Conservation (phyloP, 208 protist species). For the Acanthamoeba royreba region DNA sequence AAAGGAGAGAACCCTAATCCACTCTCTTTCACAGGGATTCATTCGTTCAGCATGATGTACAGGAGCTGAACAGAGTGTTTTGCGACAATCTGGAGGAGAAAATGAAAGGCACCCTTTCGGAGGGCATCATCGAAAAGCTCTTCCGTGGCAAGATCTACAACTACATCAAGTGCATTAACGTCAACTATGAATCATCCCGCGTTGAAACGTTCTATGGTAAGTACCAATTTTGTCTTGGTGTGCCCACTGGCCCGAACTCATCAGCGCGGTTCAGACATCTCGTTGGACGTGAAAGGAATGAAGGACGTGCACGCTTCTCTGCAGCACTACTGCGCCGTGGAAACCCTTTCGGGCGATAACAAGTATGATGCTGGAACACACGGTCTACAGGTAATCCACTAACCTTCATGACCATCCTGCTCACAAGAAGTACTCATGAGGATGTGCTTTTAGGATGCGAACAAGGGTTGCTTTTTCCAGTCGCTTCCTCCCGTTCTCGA, state of each 20-base stretch:
- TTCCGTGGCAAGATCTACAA: constrained; percentile 80
- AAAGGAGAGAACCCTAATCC: background rate
- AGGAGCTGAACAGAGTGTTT: constrained; percentile 88
- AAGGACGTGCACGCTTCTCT: constrained; percentile 75
- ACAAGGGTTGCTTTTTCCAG: constrained; percentile 80
- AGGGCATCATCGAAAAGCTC: constrained; percentile 77
- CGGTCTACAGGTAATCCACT: constrained; percentile 71
- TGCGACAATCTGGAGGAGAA: constrained; percentile 88
- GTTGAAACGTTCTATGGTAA: constrained; percentile 78
- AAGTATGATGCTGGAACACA: constrained; percentile 83
- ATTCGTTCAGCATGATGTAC: constrained; percentile 89
- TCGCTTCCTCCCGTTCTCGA: constrained; percentile 84
- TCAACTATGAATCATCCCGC: constrained; percentile 79
- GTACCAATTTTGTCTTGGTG: background rate
- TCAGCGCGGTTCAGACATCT: constrained; percentile 66
- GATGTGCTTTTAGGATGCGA: constrained; percentile 72
- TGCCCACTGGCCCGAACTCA: background rate
- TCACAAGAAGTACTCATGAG: background rate
- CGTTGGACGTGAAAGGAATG: constrained; percentile 84
- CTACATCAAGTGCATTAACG: constrained; percentile 88
- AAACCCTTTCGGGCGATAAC: constrained; percentile 86
- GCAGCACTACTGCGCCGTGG: constrained; percentile 81
- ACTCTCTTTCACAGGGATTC: constrained; percentile 64
- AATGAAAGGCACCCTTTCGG: constrained; percentile 84
- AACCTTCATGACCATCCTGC: background rate